These are phyloP conservation scores for Dacryopinax primogenitus DNA, from an alignment of 768 basidiomycete genomes.

Conservation along the genomic window DNA sequence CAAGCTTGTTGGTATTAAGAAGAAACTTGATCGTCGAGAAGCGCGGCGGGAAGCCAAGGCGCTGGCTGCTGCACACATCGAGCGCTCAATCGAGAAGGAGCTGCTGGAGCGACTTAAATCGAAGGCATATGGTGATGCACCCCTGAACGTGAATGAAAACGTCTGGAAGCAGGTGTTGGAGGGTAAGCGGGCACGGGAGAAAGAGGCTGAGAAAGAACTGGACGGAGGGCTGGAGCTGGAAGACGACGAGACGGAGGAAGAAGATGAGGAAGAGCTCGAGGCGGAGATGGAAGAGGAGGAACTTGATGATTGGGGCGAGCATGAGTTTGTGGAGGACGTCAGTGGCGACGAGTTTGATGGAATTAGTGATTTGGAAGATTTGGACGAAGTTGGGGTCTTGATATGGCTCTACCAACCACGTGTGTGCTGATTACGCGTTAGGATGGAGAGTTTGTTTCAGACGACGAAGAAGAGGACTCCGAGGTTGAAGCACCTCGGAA, in stretches of 20 bases:
- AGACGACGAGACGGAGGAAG: conserved; percentile 37
- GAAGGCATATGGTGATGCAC: conserved; percentile 94
- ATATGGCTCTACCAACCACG: not conserved
- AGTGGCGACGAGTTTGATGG: conserved; percentile 44
- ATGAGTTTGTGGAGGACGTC: conserved; percentile 64
- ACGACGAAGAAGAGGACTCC: conserved; percentile 32
- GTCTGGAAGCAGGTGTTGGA: conserved; percentile 92
- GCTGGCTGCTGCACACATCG: conserved; percentile 85
- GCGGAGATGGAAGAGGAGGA: conserved; percentile 43
- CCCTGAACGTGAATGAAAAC: conserved; percentile 92
- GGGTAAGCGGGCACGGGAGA: conserved; percentile 38
- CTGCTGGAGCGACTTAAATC: conserved; percentile 88
- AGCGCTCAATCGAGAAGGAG: conserved; percentile 90
- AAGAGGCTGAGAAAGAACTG: conserved; percentile 28
- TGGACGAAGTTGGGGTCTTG: conserved; percentile 24
- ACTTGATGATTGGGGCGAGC: conserved; percentile 41
- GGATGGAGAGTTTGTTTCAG: conserved; percentile 35
- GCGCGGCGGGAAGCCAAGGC: conserved; percentile 89
- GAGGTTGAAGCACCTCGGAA: conserved; percentile 26
- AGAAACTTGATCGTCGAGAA: conserved; percentile 90
- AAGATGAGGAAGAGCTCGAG: conserved; percentile 45
- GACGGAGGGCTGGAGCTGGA: conserved; percentile 37
- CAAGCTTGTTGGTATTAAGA: conserved; percentile 88
- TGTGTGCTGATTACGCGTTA: conserved; percentile 23
- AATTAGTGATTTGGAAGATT: conserved; percentile 35